Evolutionary conservation across 2,329 filamentous ascomycete species (phyloP).

Genomic region (Biscogniauxia sp.): DNA sequence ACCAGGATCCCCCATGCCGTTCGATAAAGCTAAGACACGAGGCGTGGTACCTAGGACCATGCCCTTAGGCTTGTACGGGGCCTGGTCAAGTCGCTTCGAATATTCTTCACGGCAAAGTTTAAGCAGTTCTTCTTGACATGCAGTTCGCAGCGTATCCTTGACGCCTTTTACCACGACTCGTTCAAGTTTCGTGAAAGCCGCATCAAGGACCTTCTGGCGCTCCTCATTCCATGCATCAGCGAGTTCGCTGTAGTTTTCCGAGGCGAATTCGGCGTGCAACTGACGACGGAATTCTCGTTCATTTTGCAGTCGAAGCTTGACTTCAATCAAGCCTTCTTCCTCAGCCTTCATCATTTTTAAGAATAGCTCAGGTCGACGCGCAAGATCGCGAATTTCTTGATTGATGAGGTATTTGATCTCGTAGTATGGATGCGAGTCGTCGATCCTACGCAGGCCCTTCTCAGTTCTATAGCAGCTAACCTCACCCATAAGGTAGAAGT

Average conservation of each 20-base stretch:
- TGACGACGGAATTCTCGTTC: conserved; percentile 73
- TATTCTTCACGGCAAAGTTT: conserved; percentile 86
- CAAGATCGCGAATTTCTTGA: conserved; percentile 79
- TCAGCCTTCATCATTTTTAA: conserved; percentile 97
- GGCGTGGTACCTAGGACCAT: conserved; percentile 86
- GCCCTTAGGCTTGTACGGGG: conserved; percentile 91
- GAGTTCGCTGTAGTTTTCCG: conserved; percentile 91
- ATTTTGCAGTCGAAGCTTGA: conserved; percentile 74
- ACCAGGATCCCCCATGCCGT: conserved; percentile 70
- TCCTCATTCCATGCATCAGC: conserved; percentile 94
- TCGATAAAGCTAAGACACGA: conserved; percentile 82
- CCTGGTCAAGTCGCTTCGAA: conserved; percentile 86
- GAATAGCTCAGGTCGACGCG: conserved; percentile 82
- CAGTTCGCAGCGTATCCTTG: conserved; percentile 89
- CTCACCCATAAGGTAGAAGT: conserved; percentile 78
- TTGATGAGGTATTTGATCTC: conserved; percentile 96
- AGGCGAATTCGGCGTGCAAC: conserved; percentile 81
- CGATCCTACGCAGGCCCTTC: conserved; percentile 89
- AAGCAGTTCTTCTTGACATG: conserved; percentile 91
- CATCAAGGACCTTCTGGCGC: conserved; percentile 78
- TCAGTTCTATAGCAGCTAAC: conserved; percentile 90
- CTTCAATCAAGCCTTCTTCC: conserved; percentile 86
- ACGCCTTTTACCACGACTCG: conserved; percentile 84
- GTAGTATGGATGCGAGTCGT: conserved; percentile 93
- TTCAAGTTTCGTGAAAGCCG: conserved; percentile 78